These are phyloP conservation scores for Thelonectria discophora DNA, from an alignment of 2,329 filamentous ascomycete genomes.

Conservation along the genomic window DNA sequence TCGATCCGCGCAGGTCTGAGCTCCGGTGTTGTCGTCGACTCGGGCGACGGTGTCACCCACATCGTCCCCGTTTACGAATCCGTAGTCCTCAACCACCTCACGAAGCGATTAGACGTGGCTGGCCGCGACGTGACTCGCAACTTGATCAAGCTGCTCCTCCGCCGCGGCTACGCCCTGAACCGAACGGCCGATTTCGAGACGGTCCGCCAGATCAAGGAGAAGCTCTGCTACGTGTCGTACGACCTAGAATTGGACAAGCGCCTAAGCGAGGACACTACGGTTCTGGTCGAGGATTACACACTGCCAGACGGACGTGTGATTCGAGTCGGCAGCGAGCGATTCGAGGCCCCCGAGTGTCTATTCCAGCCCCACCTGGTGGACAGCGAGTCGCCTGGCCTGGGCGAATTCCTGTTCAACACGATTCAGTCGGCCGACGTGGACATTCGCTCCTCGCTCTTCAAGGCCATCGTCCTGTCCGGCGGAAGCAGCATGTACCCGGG, in stretches of 20 bases:
- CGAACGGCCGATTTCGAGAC: constrained; percentile 99
- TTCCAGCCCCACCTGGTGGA: constrained; percentile 99
- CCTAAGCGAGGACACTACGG: constrained; percentile 95
- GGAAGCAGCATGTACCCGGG: constrained; percentile 99
- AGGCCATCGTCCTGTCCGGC: constrained; percentile 95
- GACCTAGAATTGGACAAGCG: constrained; percentile 96
- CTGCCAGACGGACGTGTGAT: constrained; percentile 96
- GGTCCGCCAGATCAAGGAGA: constrained; percentile 99
- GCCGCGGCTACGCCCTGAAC: constrained; percentile 95
- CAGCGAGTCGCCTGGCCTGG: constrained; percentile 95
- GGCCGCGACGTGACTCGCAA: constrained; percentile 98
- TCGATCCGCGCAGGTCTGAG: constrained; percentile 69
- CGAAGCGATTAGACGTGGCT: constrained; percentile 90
- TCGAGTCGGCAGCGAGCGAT: constrained; percentile 93
- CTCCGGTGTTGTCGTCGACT: constrained; percentile 97
- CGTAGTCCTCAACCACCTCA: constrained; percentile 96
- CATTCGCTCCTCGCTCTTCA: constrained; percentile 91
- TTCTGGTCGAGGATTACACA: constrained; percentile 97
- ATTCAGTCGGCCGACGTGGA: constrained; percentile 97
- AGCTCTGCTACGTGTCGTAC: constrained; percentile 99
- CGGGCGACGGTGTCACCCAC: constrained; percentile 96
- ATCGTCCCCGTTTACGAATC: constrained; percentile 99
- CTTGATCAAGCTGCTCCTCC: constrained; percentile 91
- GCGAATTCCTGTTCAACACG: constrained; percentile 98
- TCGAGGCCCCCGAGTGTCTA: constrained; percentile 96